phyloP scores from a whole-genome alignment of 2,329 filamentous ascomycete genomes.

The Epichloe scottii region DNA sequence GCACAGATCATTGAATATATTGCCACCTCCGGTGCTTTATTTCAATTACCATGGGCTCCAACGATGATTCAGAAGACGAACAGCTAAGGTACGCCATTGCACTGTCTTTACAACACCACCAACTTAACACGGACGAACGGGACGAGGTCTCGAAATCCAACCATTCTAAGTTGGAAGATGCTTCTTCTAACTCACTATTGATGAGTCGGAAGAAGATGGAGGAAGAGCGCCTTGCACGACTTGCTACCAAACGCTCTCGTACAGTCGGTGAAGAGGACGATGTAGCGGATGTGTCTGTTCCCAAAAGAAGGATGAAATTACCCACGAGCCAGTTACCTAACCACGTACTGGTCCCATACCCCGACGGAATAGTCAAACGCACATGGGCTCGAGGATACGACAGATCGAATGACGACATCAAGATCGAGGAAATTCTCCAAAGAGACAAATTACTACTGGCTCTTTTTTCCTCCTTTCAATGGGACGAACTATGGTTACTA shows the following conservation, averaged over 20 bases:
- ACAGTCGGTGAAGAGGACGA: slow-evolving; percentile 15
- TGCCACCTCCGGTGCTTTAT: neutral
- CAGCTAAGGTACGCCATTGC: slow-evolving; percentile 49
- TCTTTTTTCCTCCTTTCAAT: slow-evolving; percentile 76
- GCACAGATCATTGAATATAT: neutral
- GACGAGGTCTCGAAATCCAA: neutral
- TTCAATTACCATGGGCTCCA: slow-evolving; percentile 9
- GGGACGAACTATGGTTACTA: slow-evolving; percentile 70
- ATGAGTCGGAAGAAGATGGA: slow-evolving; percentile 79
- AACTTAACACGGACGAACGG: slow-evolving; percentile 3
- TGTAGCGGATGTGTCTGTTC: slow-evolving; percentile 16
- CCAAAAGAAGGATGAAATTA: slow-evolving; percentile 12
- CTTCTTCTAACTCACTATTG: slow-evolving; percentile 30
- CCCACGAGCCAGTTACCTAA: slow-evolving; percentile 8
- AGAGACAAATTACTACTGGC: slow-evolving; percentile 59
- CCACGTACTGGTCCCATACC: slow-evolving; percentile 25
- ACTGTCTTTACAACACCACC: slow-evolving; percentile 34
- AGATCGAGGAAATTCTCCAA: slow-evolving; percentile 76
- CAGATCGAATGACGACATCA: slow-evolving; percentile 60
- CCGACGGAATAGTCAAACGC: slow-evolving; percentile 60
- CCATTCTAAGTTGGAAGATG: neutral
- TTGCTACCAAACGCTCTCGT: slow-evolving; percentile 39
- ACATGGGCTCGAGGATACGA: slow-evolving; percentile 60
- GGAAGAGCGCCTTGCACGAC: slow-evolving; percentile 61
- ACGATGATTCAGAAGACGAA: slow-evolving; percentile 39